These are phyloP conservation scores for Ascochyta viciae-villosae DNA, from an alignment of 2,329 filamentous ascomycete species.

Conservation along the genomic window DNA sequence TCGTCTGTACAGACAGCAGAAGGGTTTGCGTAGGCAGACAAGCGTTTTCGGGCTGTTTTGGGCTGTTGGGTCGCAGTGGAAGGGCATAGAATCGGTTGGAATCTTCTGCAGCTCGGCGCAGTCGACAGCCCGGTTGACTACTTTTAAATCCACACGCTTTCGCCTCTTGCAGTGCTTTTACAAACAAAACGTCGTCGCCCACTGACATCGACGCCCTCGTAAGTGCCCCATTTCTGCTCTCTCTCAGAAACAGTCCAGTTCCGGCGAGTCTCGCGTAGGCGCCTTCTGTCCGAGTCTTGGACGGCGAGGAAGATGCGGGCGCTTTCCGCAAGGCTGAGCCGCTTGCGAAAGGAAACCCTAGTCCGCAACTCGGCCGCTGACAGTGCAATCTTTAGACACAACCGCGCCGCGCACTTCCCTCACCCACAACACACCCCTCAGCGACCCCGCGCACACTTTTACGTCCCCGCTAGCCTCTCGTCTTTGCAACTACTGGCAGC, in stretches of 20 bases:
- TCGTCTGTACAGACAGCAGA: neutral
- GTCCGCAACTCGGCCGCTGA: constrained; percentile 25
- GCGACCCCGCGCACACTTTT: constrained; percentile 26
- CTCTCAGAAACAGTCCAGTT: constrained; percentile 4
- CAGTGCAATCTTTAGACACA: constrained; percentile 13
- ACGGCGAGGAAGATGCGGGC: constrained; percentile 17
- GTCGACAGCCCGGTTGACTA: constrained; percentile 41
- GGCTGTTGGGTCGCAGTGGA: constrained; percentile 42
- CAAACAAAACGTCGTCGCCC: constrained; percentile 11
- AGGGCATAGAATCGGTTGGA: constrained; percentile 45
- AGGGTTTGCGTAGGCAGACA: constrained; percentile 20
- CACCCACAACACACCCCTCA: constrained; percentile 12
- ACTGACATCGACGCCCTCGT: constrained; percentile 11
- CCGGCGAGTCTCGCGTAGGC: constrained; percentile 29
- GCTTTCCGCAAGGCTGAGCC: constrained; percentile 26
- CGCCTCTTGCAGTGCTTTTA: constrained; percentile 20
- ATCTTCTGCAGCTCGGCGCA: constrained; percentile 47
- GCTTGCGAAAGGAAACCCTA: constrained; percentile 22
- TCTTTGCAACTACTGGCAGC: constrained; percentile 16
- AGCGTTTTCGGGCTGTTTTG: constrained; percentile 24
- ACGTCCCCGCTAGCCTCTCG: constrained; percentile 38
- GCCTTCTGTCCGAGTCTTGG: constrained; percentile 13
- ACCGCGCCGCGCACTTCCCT: constrained; percentile 15
- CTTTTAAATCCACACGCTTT: constrained; percentile 42
- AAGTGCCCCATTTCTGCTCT: constrained; percentile 6